Evolutionary conservation across 2,329 filamentous ascomycete genomes (phyloP).

Genomic region (Fusarium solani-melongenae): DNA sequence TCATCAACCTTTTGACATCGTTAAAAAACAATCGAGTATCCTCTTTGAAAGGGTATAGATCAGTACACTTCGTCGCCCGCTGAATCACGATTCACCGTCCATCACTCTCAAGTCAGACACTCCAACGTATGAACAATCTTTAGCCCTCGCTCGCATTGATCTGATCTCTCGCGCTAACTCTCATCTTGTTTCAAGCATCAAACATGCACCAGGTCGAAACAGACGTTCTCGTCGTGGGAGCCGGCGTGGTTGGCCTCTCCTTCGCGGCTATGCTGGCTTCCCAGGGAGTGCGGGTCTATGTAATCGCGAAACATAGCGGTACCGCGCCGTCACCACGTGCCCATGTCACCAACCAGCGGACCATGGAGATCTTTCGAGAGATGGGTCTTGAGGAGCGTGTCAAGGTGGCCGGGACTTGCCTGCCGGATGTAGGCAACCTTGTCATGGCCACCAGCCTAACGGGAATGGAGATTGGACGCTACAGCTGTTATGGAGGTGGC

Average conservation of each 20-base stretch:
- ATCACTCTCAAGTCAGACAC: background rate
- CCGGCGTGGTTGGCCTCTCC: slow-evolving; percentile 16
- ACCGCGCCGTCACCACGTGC: slow-evolving; percentile 19
- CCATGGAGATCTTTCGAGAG: slow-evolving; percentile 25
- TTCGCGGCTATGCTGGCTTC: slow-evolving; percentile 13
- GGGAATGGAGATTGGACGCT: slow-evolving; percentile 18
- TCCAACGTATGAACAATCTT: background rate
- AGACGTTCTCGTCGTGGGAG: slow-evolving; percentile 18
- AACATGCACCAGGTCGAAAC: slow-evolving; percentile 14
- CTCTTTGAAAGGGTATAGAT: background rate
- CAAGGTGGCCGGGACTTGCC: slow-evolving; percentile 4
- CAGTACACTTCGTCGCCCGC: background rate
- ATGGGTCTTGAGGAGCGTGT: slow-evolving; percentile 17
- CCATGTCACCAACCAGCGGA: slow-evolving; percentile 24
- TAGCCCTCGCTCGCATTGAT: background rate
- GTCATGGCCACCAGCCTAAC: slow-evolving; percentile 27
- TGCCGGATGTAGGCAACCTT: slow-evolving; percentile 9
- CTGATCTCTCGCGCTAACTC: background rate
- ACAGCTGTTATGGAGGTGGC: slow-evolving; percentile 20
- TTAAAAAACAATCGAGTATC: background rate
- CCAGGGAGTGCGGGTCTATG: background rate
- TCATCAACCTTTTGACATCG: background rate
- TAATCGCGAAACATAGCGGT: slow-evolving; percentile 24
- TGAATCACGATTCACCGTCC: background rate
- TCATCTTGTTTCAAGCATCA: background rate